phyloP scores from a whole-genome alignment of 148 eudicot genomes.

The Camellia japonica region DNA sequence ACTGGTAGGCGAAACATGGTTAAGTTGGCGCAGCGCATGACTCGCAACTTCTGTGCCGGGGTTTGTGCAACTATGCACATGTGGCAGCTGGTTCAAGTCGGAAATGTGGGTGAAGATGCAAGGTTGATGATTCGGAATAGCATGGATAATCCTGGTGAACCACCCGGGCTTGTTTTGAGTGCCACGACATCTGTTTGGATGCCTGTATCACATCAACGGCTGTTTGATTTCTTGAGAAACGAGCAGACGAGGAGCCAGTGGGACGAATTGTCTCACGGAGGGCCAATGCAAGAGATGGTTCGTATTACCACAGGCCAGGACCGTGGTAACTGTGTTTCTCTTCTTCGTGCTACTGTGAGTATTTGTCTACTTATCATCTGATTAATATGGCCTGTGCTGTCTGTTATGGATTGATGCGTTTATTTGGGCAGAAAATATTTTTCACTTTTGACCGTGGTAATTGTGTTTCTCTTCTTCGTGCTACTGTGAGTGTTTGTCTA shows the following conservation, averaged over 20 bases:
- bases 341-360: constrained; percentile 45
- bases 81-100: constrained; percentile 40
- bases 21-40: constrained; percentile 44
- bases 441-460: constrained; percentile 26
- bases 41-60: constrained; percentile 38
- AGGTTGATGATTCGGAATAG: constrained; percentile 39
- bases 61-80: constrained; percentile 34
- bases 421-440: no score
- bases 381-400: background rate
- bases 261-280: constrained; percentile 44
- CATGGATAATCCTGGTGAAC: constrained; percentile 35
- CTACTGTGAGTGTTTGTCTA: constrained; percentile 32
- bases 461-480: constrained; percentile 35
- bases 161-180: constrained; percentile 40
- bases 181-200: constrained; percentile 42
- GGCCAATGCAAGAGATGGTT: constrained; percentile 33
- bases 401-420: background rate
- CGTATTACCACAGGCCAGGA: constrained; percentile 42
- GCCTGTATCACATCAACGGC: constrained; percentile 25
- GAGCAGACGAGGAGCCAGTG: constrained; percentile 39
- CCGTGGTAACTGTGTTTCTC: constrained; percentile 32
- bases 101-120: constrained; percentile 18
- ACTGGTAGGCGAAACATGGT: constrained; percentile 33
- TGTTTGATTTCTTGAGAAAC: constrained; percentile 40
- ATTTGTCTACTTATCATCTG: background rate